Base-by-base conservation (phyloP, 2,329 filamentous ascomycete genomes). In the Diaporthe eres region DNA sequence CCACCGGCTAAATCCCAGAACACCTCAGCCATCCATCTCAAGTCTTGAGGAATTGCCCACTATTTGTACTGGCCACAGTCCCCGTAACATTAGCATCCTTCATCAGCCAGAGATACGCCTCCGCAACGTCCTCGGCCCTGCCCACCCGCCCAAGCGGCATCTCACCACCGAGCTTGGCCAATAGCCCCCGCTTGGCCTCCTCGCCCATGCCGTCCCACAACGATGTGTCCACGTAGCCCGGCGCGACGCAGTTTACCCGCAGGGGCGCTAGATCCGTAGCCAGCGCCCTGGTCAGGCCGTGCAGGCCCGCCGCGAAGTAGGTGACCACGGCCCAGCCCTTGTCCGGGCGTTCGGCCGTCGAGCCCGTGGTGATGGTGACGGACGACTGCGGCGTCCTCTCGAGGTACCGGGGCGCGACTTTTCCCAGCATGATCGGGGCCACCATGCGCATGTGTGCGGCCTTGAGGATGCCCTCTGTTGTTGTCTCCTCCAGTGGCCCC, bases 181-280 rank as follows among this genome's bases (percentile, higher is more conserved):
- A 79, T n/a, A 81, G 75, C 8, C 34, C 72, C 42, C 77, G 70
- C 42, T 78, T 78, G 37, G 75, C 57, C 49, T 81, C 80, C 28
- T 79, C 81, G 8, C 77, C 61, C 77, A 82, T 78, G 3, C 76
- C 67, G 9, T 81, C 81, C 81, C 82, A 87, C 31, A 88, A 72
- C 53, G 86, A 85, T 8, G 90, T 91, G 51, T 86, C 81, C 0
- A 89, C 85, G 0, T 85, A 84, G 0, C 92, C 92, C 0, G 91
- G 91, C 70, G 83, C 85, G 0, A 94, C 90, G 1, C 88, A 80
- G 80, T 94, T 94, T 39, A 93, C 91, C 2, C 93, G 84, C 8
- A 93, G 82, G 0, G 92, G 92, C 77, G 87, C 87, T 72, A 94
- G 80, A 78, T 94, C 92, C 42, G 93, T 80, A 1, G 92, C 92